Evolutionary conservation across 2,329 filamentous ascomycete genomes (phyloP).

Genomic region (Penicillium sp.): DNA sequence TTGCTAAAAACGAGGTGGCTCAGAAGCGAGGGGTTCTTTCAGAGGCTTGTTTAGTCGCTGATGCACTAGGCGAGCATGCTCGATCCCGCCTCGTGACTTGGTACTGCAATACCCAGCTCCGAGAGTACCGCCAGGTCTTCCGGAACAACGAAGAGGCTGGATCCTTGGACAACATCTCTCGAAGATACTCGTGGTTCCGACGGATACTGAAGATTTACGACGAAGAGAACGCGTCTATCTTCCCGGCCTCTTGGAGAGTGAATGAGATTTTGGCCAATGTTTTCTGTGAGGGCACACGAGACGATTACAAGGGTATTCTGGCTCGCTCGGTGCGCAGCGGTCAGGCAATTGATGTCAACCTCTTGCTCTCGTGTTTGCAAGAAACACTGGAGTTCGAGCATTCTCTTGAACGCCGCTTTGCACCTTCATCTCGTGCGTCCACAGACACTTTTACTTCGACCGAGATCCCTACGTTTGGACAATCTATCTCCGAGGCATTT

Average conservation of each 20-base stretch:
- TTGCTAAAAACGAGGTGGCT: slow-evolving; percentile 80
- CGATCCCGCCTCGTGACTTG: slow-evolving; percentile 80
- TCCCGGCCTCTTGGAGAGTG: slow-evolving; percentile 83
- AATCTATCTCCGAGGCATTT: slow-evolving; percentile 92
- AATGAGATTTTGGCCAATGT: slow-evolving; percentile 85
- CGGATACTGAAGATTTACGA: slow-evolving; percentile 95
- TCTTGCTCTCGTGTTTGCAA: slow-evolving; percentile 83
- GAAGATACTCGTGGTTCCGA: slow-evolving; percentile 94
- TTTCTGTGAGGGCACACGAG: slow-evolving; percentile 92
- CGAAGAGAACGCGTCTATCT: slow-evolving; percentile 84
- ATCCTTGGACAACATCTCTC: slow-evolving; percentile 91
- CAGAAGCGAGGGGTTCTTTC: slow-evolving; percentile 68
- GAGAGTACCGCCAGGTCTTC: slow-evolving; percentile 95
- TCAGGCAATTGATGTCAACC: slow-evolving; percentile 80
- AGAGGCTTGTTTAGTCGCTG: slow-evolving; percentile 91
- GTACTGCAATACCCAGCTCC: slow-evolving; percentile 96
- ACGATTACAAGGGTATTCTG: slow-evolving; percentile 91
- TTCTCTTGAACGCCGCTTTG: slow-evolving; percentile 78
- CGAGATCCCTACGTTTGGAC: slow-evolving; percentile 73
- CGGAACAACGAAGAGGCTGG: slow-evolving; percentile 95
- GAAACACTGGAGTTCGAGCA: slow-evolving; percentile 98
- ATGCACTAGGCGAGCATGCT: slow-evolving; percentile 86
- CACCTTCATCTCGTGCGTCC: slow-evolving; percentile 67
- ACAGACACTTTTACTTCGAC: slow-evolving; percentile 88
- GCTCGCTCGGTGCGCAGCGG: slow-evolving; percentile 82